Evolutionary conservation across 2,329 filamentous ascomycete genomes (phyloP).

Genomic region (Talaromyces sp.): DNA sequence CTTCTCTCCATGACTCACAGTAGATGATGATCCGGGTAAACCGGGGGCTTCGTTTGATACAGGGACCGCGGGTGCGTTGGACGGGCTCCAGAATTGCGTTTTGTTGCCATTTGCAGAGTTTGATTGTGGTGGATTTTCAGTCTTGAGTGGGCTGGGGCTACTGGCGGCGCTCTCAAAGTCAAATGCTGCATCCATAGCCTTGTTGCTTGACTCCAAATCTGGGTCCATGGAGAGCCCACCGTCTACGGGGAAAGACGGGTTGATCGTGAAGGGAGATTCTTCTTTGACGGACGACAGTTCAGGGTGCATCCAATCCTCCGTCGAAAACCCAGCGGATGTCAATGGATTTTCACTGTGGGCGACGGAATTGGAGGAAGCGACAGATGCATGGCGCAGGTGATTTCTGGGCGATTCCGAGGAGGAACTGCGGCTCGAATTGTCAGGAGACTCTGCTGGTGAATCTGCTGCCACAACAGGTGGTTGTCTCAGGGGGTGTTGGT

Average conservation of each 20-base stretch:
- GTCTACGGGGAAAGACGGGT: conserved; percentile 40
- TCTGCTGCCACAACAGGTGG: conserved; percentile 38
- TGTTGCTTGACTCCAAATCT: conserved; percentile 50
- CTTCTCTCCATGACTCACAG: conserved; percentile 27
- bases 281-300: conserved; percentile 41
- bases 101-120: conserved; percentile 29
- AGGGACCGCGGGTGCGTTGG: conserved; percentile 20
- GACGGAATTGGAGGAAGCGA: conserved; percentile 44
- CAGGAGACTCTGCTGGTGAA: conserved; percentile 49
- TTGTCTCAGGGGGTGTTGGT: conserved; percentile 37
- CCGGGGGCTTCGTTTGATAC: conserved; percentile 11
- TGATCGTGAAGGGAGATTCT: conserved; percentile 44
- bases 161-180: conserved; percentile 53
- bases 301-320: conserved; percentile 42
- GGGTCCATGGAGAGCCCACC: conserved; percentile 33
- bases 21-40: conserved; percentile 23
- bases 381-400: conserved; percentile 44
- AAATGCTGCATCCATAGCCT: conserved; percentile 52
- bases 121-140: conserved; percentile 26
- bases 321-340: conserved; percentile 38
- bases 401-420: conserved; percentile 47
- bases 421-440: conserved; percentile 47
- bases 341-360: conserved; percentile 40
- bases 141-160: conserved; percentile 47
- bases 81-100: conserved; percentile 32